Conservation (phyloP, 1,284 basidiomycete species). For the Tremellales sp. region DNA sequence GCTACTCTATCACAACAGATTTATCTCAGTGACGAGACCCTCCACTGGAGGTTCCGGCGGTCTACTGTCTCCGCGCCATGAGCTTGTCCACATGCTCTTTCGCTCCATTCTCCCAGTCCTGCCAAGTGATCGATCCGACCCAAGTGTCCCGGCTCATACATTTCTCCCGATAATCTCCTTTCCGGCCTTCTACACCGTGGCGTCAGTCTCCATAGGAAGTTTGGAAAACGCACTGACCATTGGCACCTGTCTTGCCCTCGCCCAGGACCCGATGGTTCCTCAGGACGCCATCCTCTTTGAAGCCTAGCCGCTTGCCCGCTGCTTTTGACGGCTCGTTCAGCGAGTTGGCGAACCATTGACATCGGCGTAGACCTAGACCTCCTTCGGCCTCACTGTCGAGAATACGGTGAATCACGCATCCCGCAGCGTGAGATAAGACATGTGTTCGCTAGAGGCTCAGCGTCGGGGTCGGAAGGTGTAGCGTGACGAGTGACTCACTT, state of each 20-base stretch:
- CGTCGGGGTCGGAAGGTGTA: not conserved
- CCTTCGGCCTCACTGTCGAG: constrained; percentile 24
- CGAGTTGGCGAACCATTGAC: constrained; percentile 29
- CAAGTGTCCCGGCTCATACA: constrained; percentile 23
- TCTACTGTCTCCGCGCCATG: constrained; percentile 18
- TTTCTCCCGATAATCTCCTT: constrained; percentile 17
- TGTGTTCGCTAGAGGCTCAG: constrained; percentile 19
- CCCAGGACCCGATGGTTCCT: constrained; percentile 20
- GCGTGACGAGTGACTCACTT: constrained; percentile 12
- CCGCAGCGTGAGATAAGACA: constrained; percentile 25
- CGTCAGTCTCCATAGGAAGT: not conserved
- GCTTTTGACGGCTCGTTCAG: constrained; percentile 17
- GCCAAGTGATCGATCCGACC: constrained; percentile 24
- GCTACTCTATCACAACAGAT: no score
- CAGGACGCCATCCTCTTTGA: constrained; percentile 22
- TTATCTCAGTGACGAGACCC: no score
- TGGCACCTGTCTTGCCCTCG: constrained; percentile 12
- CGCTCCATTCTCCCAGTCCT: constrained; percentile 28
- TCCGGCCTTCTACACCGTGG: constrained; percentile 25
- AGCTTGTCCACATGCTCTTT: constrained; percentile 24
- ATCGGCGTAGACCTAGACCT: constrained; percentile 25
- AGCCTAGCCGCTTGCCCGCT: constrained; percentile 21
- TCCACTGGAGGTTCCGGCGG: no score
- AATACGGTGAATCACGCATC: constrained; percentile 23
- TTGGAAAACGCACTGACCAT: constrained; percentile 12